Base-by-base conservation (phyloP, 1,284 basidiomycete species). In the Jaminaea rosea region DNA sequence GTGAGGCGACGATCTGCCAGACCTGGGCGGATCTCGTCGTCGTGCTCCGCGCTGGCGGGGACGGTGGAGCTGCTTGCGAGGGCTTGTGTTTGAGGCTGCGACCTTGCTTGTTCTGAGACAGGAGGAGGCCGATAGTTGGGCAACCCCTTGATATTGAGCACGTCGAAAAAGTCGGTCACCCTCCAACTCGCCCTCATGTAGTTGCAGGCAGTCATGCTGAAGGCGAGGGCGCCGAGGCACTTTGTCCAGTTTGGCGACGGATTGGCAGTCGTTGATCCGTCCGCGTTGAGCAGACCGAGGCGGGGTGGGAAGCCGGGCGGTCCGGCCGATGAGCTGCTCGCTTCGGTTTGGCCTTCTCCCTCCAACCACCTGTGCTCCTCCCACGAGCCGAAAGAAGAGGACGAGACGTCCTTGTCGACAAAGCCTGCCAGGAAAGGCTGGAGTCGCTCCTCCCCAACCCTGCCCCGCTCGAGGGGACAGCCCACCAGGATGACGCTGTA, bases 401-500 rank as follows among this genome's bases (percentile, higher is more conserved):
- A 44, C 37, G 44, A 31, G 24, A 65, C 13, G 8, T 47, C 53
- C 1, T 39, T 3, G 8, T 53, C 52, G 19, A 59, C 49, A 29
- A 55, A 37, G 17, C 55, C 56, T 10, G 34, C 41, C 4, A 66
- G 37, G 36, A 50, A 63, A 0, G 63, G 63, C 13, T 32, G 29
- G 23, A 66, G 48, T 2, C 44, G 34, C 7, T 31, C n/a, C 23
- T 56, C 58, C 9, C 51, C 44, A 13, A 56, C 62, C 11, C 47
- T 51, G 2, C 32, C 56, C 41, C 48, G 57, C 19, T 66, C 63
- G 32, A 49, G 26, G 0, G 62, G 39, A 17, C 19, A 56, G 26
- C 58, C 60, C 10, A 62, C 47, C n/a, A 64, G 54, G 4, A 29
- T 46, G 52, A 66, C 47, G 26, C 50, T 48, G 39, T 65, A 65